A percentile compares a stretch with the other conserved stretches of the same genome.
Conservation (phyloP, 352 stramenopile species). For the Phytophthora idaei region DNA sequence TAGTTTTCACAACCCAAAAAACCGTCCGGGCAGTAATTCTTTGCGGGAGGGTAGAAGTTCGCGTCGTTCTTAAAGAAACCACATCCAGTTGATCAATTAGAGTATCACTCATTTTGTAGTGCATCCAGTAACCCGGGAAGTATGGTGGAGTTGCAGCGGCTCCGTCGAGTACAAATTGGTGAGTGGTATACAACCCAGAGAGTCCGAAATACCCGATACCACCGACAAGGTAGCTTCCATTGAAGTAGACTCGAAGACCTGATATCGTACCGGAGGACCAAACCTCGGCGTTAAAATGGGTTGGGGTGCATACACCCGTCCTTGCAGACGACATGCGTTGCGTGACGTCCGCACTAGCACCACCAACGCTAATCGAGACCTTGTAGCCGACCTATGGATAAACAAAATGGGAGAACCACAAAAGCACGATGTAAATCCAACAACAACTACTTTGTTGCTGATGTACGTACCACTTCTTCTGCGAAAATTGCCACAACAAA, state of each 20-base stretch:
- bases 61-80: slow-evolving; percentile 30
- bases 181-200: slow-evolving; percentile 55
- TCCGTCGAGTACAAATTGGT: slow-evolving; percentile 36
- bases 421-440: not conserved
- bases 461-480: slow-evolving; percentile 40
- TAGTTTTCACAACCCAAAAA: slow-evolving; percentile 50
- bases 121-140: slow-evolving; percentile 55
- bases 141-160: slow-evolving; percentile 23
- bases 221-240: slow-evolving; percentile 51
- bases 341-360: slow-evolving; percentile 11
- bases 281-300: slow-evolving; percentile 63
- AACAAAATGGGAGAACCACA: not conserved
- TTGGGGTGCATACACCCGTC: slow-evolving; percentile 50
- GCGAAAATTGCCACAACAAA: slow-evolving; percentile 54
- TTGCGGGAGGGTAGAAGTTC: slow-evolving; percentile 37
- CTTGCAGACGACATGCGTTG: slow-evolving; percentile 44
- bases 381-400: slow-evolving; percentile 38
- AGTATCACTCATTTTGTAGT: slow-evolving; percentile 46
- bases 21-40: slow-evolving; percentile 35
- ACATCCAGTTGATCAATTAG: slow-evolving; percentile 43
- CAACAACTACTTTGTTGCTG: not conserved
- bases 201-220: slow-evolving; percentile 47
- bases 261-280: slow-evolving; percentile 47
- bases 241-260: slow-evolving; percentile 43
- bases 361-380: slow-evolving; percentile 29